Evolutionary conservation across 1,139 yeast species (phyloP), one percentile per base, ranked within the genome.

Genomic region (Geotrichum armillariae): DNA sequence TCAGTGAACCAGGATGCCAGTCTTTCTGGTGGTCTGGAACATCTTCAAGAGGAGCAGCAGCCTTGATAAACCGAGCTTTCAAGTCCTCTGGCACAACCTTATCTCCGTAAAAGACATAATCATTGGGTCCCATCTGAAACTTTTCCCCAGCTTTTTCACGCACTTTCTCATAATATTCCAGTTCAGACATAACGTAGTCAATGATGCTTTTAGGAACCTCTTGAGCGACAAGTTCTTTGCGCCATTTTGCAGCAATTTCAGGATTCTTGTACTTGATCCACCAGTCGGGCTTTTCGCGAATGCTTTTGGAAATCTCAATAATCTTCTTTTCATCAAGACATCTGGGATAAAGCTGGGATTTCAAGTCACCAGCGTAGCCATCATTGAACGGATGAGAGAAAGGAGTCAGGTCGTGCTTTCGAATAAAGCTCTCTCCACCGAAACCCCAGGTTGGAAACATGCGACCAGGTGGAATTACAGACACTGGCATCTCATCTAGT

Each of bases 31-130:
- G 56, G 8, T 55, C 60, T 33, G 71, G 74, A 62, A 79, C 78
- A 52, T 93, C 94, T 66, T 89, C 96, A 8, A 52, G 32, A 2
- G 32, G 36, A 5, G 40, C 22, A 1, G 42, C 54, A 21, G 44
- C 47, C 12, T 47, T 41, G 37, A 42, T 16, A 35, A 53, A 25
- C 14, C 47, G 21, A 39, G 47, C 46, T 42, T 58, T 57, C 18
- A 55, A 43, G 25, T 49, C 56, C 0, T 35, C 34, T 7, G 58
- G 41, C 4, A 56, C 52, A 11, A 55, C 33, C 2, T 49, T 49
- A 34, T 55, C 58, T 3, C 54, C 59, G 37, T 25, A 41, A 9
- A 46, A 33, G 2, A 57, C 41, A 16, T 50, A 45, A 2, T 52
- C 55, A 18, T 37, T 31, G 2, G 47, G 36, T 6, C 53, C 55